Evolutionary conservation across 2,329 filamentous ascomycete species (phyloP).

Genomic region (Alternaria arbusti): DNA sequence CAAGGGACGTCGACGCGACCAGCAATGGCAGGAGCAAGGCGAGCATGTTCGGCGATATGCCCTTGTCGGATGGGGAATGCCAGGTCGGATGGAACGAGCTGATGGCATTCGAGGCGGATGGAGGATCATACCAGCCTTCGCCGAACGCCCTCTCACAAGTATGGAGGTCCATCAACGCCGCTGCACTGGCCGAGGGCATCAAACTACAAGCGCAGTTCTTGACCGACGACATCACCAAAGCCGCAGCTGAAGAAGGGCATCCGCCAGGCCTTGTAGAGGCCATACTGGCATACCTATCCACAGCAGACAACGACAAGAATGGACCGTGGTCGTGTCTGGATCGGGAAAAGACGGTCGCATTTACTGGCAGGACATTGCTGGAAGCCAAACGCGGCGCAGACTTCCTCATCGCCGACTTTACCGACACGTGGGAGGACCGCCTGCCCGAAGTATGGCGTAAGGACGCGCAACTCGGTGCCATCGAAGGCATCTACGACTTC

Average conservation of each 20-base stretch:
- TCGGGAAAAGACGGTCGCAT: conserved; percentile 37
- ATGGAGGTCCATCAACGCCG: conserved; percentile 56
- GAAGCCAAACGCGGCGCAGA: conserved; percentile 32
- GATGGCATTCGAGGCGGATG: conserved; percentile 59
- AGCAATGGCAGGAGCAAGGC: conserved; percentile 44
- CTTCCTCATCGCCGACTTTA: conserved; percentile 43
- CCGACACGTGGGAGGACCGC: conserved; percentile 46
- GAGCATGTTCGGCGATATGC: conserved; percentile 57
- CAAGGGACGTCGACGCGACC: conserved; percentile 33
- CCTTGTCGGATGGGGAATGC: conserved; percentile 60
- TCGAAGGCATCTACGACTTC: conserved; percentile 41
- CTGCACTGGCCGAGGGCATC: conserved; percentile 50
- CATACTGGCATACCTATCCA: conserved; percentile 45
- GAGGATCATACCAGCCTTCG: conserved; percentile 55
- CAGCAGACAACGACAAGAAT: conserved; percentile 30
- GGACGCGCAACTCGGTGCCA: conserved; percentile 40
- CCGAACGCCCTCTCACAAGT: conserved; percentile 55
- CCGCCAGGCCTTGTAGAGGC: conserved; percentile 46
- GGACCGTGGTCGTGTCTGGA: conserved; percentile 47
- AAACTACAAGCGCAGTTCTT: conserved; percentile 50
- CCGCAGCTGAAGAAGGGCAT: conserved; percentile 47
- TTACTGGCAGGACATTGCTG: conserved; percentile 41
- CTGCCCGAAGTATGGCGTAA: conserved; percentile 48
- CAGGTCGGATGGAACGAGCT: conserved; percentile 58
- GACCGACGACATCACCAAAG: conserved; percentile 38